Percentiles rank a stretch among this genome's conserved stretches.
Evolutionary conservation across 2,329 filamentous ascomycete species (phyloP).

Genomic region (Lachnellula hyalina): DNA sequence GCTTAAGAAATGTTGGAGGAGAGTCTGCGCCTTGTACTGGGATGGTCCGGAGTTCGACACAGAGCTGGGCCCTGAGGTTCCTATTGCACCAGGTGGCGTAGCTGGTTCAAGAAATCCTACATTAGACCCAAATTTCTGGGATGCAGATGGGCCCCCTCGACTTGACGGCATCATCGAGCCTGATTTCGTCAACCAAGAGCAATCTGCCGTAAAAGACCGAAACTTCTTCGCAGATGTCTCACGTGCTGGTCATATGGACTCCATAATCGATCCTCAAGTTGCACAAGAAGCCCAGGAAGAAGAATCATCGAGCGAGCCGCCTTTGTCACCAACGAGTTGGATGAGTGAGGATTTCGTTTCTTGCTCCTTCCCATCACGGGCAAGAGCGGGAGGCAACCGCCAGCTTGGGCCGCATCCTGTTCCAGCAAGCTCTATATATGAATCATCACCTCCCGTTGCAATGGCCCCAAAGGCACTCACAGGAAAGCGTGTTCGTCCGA

Average conservation of each 20-base stretch:
- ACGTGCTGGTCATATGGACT: conserved; percentile 44
- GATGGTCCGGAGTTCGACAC: conserved; percentile 63
- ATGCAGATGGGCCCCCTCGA: conserved; percentile 40
- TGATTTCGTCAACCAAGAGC: conserved; percentile 26
- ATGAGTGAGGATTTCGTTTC: conserved; percentile 57
- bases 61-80: conserved; percentile 55
- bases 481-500: conserved; percentile 54
- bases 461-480: conserved; percentile 52
- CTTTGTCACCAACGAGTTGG: conserved; percentile 51
- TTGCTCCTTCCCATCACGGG: conserved; percentile 57
- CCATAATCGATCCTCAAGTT: conserved; percentile 34
- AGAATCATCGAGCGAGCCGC: conserved; percentile 26
- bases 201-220: conserved; percentile 21
- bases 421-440: conserved; percentile 44
- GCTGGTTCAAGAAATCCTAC: conserved; percentile 53
- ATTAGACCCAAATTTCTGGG: conserved; percentile 51
- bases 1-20: conserved; percentile 94
- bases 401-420: conserved; percentile 51
- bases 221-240: conserved; percentile 45
- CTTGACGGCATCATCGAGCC: conserved; percentile 38
- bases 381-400: conserved; percentile 38
- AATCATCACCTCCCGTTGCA: conserved; percentile 46
- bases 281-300: conserved; percentile 1
- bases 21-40: conserved; percentile 88
- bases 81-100: conserved; percentile 72